phyloP scores from a whole-genome alignment of 2,329 filamentous ascomycete genomes.

The Nectriaceae sp. region DNA sequence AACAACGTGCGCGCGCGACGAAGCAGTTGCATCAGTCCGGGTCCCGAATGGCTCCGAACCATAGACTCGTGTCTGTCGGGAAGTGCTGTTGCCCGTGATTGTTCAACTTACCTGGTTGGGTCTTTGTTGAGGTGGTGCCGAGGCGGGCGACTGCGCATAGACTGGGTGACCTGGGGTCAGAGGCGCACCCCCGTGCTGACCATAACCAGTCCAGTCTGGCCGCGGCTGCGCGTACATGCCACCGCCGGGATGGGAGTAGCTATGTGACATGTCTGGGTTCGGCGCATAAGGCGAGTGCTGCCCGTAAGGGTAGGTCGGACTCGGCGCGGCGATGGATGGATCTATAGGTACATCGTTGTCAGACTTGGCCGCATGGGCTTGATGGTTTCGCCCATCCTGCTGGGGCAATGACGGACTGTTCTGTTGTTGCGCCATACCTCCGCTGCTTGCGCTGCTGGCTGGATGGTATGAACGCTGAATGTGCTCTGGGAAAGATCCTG shows the following conservation, averaged over 20 bases:
- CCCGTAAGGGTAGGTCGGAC: constrained; percentile 82
- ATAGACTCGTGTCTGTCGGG: too few relatives aligned
- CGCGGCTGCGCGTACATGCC: constrained; percentile 69
- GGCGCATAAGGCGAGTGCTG: constrained; percentile 87
- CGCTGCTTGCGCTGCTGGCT: constrained; percentile 71
- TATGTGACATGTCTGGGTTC: constrained; percentile 83
- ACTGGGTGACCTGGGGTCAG: constrained; percentile 55
- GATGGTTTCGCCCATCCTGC: constrained; percentile 79
- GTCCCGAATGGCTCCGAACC: too few relatives aligned
- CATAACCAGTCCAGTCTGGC: constrained; percentile 74
- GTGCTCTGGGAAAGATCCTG: constrained; percentile 84
- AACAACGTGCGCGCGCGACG: too few relatives aligned
- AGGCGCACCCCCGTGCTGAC: constrained; percentile 51
- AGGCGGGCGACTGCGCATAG: constrained; percentile 57
- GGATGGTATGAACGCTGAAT: constrained; percentile 83
- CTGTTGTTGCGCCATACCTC: constrained; percentile 95
- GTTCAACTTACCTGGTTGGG: constrained; percentile 65
- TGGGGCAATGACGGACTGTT: constrained; percentile 95
- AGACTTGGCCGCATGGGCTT: constrained; percentile 81
- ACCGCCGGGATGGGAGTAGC: constrained; percentile 64
- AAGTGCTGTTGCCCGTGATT: too few relatives aligned
- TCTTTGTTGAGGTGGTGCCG: constrained; percentile 55
- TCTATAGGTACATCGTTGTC: constrained; percentile 98
- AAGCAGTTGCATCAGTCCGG: too few relatives aligned
- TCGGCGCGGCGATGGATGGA: constrained; percentile 93